phyloP scores from a whole-genome alignment of 176 grass and related monocot species.

The Aegilops longissima region DNA sequence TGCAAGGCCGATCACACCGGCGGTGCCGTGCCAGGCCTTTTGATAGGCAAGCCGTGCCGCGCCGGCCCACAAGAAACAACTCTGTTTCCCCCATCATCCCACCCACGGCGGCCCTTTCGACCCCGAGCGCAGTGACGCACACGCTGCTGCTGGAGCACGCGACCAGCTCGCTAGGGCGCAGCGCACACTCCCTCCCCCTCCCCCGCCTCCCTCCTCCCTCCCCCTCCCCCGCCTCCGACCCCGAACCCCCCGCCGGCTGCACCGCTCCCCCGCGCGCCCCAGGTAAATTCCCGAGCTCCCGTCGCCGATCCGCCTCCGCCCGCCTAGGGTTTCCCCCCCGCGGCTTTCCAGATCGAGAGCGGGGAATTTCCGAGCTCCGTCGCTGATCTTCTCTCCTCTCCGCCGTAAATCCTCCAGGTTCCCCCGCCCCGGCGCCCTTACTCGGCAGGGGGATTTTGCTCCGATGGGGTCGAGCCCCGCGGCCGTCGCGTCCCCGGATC shows the following conservation, averaged over 20 bases:
- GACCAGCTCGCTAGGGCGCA: neutral
- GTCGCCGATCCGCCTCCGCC: neutral
- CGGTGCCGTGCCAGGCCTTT: too few relatives aligned
- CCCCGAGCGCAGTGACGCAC: neutral
- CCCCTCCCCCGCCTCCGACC: neutral
- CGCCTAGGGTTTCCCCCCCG: conserved; percentile 43
- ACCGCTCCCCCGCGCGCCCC: neutral
- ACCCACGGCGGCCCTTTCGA: neutral
- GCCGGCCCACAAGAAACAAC: neutral
- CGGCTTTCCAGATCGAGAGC: conserved; percentile 30
- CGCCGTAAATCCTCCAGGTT: conserved; percentile 26
- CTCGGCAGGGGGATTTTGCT: neutral
- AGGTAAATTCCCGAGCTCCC: conserved; percentile 36
- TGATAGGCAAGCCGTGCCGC: too few relatives aligned
- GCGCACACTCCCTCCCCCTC: neutral
- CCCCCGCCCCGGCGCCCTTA: neutral
- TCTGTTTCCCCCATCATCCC: neutral
- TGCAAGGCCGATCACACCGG: too few relatives aligned
- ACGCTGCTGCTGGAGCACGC: neutral
- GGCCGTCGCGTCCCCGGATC: conserved; percentile 47
- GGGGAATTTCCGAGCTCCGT: conserved; percentile 29
- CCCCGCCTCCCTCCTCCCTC: neutral
- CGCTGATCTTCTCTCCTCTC: conserved; percentile 2
- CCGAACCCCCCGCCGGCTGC: neutral
- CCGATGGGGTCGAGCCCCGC: conserved; percentile 42